Conservation (phyloP, 805 yeast species). For the Hanseniaspora mollemarum region DNA sequence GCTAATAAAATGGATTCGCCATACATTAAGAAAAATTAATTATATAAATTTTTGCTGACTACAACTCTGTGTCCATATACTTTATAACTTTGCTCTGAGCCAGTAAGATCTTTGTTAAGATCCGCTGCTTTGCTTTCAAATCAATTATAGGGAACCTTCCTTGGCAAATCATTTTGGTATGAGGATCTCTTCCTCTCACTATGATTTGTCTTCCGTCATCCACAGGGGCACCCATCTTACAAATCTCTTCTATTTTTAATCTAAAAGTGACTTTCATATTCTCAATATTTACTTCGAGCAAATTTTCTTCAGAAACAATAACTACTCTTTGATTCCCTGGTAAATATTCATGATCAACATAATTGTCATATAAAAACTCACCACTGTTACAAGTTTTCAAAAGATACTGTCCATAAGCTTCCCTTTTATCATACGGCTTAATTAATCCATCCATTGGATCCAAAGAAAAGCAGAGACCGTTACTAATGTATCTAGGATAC, state of each 20-base stretch:
- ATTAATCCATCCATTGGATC: conserved; percentile 49
- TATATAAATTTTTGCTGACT: neutral
- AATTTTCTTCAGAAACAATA: conserved; percentile 13
- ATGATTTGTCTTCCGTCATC: conserved; percentile 17
- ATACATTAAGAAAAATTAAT: no score
- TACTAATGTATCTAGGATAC: conserved; percentile 61
- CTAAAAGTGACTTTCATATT: conserved; percentile 6
- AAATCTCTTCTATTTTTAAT: conserved; percentile 14
- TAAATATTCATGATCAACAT: conserved; percentile 56
- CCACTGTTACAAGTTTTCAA: conserved; percentile 78
- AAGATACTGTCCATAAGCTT: conserved; percentile 92
- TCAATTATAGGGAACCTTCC: conserved; percentile 16
- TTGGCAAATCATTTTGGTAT: neutral
- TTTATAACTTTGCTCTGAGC: conserved; percentile 12
- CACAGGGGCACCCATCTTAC: conserved; percentile 15
- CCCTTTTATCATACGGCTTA: conserved; percentile 64
- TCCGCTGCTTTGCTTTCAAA: conserved; percentile 6
- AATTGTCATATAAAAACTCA: conserved; percentile 53
- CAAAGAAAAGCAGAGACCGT: conserved; percentile 9
- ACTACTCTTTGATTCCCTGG: conserved; percentile 16
- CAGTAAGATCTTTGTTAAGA: conserved; percentile 8
- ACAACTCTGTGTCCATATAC: conserved; percentile 15
- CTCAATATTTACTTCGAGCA: conserved; percentile 8
- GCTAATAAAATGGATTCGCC: no score
- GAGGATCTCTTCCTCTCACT: conserved; percentile 3